A percentile compares a stretch with the other conserved stretches of the same genome.
These are phyloP conservation scores for Wolfiporia cocos DNA, from an alignment of 1,284 basidiomycete genomes.

Conservation along the genomic window DNA sequence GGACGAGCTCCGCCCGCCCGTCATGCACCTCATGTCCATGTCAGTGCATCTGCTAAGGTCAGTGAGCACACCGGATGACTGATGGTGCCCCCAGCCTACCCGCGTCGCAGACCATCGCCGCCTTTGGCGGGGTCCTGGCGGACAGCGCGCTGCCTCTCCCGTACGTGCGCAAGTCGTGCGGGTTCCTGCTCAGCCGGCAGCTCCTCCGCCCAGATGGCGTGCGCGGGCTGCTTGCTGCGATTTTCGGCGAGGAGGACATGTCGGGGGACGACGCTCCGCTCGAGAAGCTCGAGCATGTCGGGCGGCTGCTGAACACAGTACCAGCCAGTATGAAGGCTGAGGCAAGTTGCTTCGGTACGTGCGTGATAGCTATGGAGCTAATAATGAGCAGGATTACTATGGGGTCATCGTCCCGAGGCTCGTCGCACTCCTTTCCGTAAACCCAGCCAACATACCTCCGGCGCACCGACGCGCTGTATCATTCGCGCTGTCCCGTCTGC, in stretches of 20 bases:
- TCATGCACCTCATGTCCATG: constrained; percentile 46
- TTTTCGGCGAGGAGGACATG: constrained; percentile 57
- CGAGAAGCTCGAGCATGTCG: constrained; percentile 63
- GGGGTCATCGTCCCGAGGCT: constrained; percentile 46
- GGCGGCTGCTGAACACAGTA: constrained; percentile 48
- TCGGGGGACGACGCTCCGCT: constrained; percentile 45
- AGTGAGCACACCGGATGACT: no score
- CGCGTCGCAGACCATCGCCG: constrained; percentile 56
- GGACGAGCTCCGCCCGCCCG: constrained; percentile 36
- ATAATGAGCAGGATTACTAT: constrained; percentile 51
- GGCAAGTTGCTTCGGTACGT: constrained; percentile 30
- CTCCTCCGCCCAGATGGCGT: constrained; percentile 64
- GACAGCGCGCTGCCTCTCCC: constrained; percentile 31
- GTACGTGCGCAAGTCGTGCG: constrained; percentile 53
- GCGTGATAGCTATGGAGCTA: background rate
- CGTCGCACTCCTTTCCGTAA: constrained; percentile 38
- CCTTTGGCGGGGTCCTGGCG: constrained; percentile 53
- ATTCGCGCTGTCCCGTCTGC: constrained; percentile 61
- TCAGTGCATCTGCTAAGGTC: constrained; percentile 12
- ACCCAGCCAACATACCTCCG: constrained; percentile 26
- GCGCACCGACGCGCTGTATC: constrained; percentile 57
- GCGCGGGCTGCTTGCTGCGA: constrained; percentile 54
- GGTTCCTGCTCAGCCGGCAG: constrained; percentile 57
- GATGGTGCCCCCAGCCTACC: constrained; percentile 48
- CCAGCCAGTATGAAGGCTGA: constrained; percentile 47